A percentile compares a stretch with the other conserved stretches of the same genome.
phyloP scores from a whole-genome alignment of 495 filamentous ascomycete genomes.

The Annulohypoxylon stygium region DNA sequence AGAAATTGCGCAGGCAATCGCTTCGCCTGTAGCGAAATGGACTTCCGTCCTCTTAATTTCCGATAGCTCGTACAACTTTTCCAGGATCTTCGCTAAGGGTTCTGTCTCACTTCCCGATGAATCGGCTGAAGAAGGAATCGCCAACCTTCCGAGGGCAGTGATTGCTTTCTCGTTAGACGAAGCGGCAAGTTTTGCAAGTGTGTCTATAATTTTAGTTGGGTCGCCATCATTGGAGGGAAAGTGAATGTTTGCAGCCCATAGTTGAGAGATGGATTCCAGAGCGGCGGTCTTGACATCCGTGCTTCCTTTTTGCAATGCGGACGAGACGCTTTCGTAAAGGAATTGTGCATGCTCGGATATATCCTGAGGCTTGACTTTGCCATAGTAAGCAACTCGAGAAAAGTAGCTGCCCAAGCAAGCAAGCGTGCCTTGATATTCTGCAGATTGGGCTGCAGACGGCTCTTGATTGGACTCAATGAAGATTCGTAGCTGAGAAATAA shows the following conservation, averaged over 20 bases:
- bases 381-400: constrained; percentile 45
- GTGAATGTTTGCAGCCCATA: constrained; percentile 71
- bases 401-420: constrained; percentile 45
- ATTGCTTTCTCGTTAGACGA: constrained; percentile 87
- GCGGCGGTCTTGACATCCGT: constrained; percentile 61
- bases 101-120: constrained; percentile 26
- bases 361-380: constrained; percentile 30
- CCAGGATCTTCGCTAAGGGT: constrained; percentile 62
- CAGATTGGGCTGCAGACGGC: constrained; percentile 46
- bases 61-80: constrained; percentile 78
- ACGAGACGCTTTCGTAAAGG: constrained; percentile 33
- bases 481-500: constrained; percentile 36
- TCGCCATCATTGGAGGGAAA: constrained; percentile 45
- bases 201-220: constrained; percentile 63
- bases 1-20: constrained; percentile 77
- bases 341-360: constrained; percentile 42
- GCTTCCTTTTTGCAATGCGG: constrained; percentile 41
- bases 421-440: constrained; percentile 50
- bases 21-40: constrained; percentile 90
- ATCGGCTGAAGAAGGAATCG: constrained; percentile 62
- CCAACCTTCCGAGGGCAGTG: constrained; percentile 74
- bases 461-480: constrained; percentile 36
- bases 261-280: constrained; percentile 76
- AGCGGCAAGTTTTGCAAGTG: constrained; percentile 75
- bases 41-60: constrained; percentile 85